Percentiles rank a stretch among this genome's conserved stretches.
phyloP scores from a whole-genome alignment of 371 early-diverging fungal genomes.

The Syncephalastrum racemosum region DNA sequence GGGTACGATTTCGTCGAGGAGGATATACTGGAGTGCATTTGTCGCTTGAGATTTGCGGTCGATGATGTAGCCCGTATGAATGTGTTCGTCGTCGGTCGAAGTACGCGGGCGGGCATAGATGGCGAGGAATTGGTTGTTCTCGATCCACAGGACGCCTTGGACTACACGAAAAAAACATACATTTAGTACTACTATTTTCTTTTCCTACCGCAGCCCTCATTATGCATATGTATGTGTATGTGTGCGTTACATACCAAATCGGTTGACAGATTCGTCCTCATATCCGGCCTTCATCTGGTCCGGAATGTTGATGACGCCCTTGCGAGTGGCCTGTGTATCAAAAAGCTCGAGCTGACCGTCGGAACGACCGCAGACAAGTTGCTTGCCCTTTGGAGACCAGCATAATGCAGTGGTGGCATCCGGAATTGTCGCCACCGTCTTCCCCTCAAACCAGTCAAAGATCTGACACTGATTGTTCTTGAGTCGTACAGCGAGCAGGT shows the following conservation, averaged over 20 bases:
- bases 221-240: no score
- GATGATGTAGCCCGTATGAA: slow-evolving; percentile 36
- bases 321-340: slow-evolving; percentile 30
- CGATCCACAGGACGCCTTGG: slow-evolving; percentile 44
- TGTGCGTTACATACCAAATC: slow-evolving; percentile 27
- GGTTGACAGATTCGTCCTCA: slow-evolving; percentile 19
- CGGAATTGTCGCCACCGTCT: slow-evolving; percentile 17
- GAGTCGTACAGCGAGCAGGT: slow-evolving; percentile 33
- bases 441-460: slow-evolving; percentile 26
- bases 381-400: slow-evolving; percentile 61
- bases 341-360: slow-evolving; percentile 38
- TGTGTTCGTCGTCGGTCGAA: slow-evolving; percentile 21
- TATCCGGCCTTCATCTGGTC: slow-evolving; percentile 19
- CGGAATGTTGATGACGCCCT: slow-evolving; percentile 26
- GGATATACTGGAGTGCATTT: slow-evolving; percentile 21
- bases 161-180: slow-evolving; percentile 22
- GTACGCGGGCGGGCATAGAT: slow-evolving; percentile 26
- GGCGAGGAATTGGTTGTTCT: slow-evolving; percentile 36
- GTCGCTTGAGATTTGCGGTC: slow-evolving; percentile 26
- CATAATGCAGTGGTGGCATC: slow-evolving; percentile 38
- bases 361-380: slow-evolving; percentile 45
- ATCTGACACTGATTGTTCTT: slow-evolving; percentile 21
- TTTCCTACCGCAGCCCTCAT: background rate
- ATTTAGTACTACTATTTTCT: background rate
- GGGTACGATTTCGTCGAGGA: slow-evolving; percentile 39